Conservation (phyloP, 176 grass and related monocot species). For the Coix lacrymajobi region DNA sequence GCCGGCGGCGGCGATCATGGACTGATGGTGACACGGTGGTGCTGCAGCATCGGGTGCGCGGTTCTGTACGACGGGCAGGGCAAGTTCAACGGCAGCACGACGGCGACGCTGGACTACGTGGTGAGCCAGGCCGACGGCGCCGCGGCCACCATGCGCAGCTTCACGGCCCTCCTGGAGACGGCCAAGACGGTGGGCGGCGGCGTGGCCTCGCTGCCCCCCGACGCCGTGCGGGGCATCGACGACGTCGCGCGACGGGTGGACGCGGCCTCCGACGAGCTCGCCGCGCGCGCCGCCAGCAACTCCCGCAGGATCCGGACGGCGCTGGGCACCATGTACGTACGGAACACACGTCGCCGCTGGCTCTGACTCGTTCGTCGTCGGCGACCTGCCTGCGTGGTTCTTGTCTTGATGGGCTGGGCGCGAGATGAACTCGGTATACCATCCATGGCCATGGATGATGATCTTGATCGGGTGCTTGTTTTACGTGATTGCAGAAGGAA, state of each 20-base stretch:
- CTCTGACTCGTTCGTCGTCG: neutral
- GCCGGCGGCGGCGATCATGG: neutral
- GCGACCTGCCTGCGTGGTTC: neutral
- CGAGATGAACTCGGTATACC: neutral
- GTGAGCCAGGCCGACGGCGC: slow-evolving; percentile 50
- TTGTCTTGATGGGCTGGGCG: neutral
- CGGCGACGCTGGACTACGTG: slow-evolving; percentile 57
- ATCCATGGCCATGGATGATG: neutral
- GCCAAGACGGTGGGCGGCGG: slow-evolving; percentile 44
- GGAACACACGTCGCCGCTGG: neutral
- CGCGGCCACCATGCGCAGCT: slow-evolving; percentile 41
- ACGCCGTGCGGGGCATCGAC: slow-evolving; percentile 41
- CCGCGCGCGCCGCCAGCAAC: slow-evolving; percentile 46
- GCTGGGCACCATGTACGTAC: slow-evolving; percentile 47
- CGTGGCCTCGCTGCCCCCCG: slow-evolving; percentile 3
- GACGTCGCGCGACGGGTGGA: slow-evolving; percentile 15
- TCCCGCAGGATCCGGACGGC: slow-evolving; percentile 49
- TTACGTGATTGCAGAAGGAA: slow-evolving; percentile 40
- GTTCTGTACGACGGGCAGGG: slow-evolving; percentile 65
- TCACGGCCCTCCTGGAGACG: slow-evolving; percentile 42
- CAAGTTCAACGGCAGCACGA: slow-evolving; percentile 50
- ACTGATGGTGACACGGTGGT: neutral
- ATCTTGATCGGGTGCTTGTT: neutral
- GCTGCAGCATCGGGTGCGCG: slow-evolving; percentile 52
- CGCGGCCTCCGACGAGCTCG: slow-evolving; percentile 37